phyloP scores from a whole-genome alignment of 495 filamentous ascomycete genomes.

The Penicillium lagena region DNA sequence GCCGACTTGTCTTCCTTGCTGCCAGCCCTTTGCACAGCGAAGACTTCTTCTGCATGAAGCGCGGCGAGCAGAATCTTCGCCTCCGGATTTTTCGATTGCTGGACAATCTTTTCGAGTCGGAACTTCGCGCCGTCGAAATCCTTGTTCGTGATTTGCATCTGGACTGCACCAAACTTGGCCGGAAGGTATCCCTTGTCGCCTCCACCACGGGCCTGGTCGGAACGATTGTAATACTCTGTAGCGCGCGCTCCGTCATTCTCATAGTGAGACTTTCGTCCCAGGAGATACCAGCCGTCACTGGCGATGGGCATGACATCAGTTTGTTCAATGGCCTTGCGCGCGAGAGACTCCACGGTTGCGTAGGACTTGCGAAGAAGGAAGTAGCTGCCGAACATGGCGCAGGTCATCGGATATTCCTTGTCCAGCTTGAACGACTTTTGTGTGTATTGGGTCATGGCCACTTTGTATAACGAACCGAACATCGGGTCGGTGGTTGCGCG shows the following conservation, averaged over 20 bases:
- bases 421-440: slow-evolving; percentile 94
- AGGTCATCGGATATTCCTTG: slow-evolving; percentile 85
- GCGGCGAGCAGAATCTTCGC: slow-evolving; percentile 86
- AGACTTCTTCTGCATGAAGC: slow-evolving; percentile 89
- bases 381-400: slow-evolving; percentile 80
- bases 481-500: slow-evolving; percentile 69
- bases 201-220: slow-evolving; percentile 84
- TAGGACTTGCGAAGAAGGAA: slow-evolving; percentile 75
- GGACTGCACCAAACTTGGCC: slow-evolving; percentile 86
- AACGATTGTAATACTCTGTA: slow-evolving; percentile 73
- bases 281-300: slow-evolving; percentile 92
- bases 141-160: slow-evolving; percentile 75
- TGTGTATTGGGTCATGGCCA: slow-evolving; percentile 89
- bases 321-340: slow-evolving; percentile 87
- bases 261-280: slow-evolving; percentile 84
- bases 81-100: slow-evolving; percentile 78
- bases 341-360: slow-evolving; percentile 72
- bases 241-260: slow-evolving; percentile 60
- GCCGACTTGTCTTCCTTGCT: slow-evolving; percentile 80
- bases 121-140: slow-evolving; percentile 91
- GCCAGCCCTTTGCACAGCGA: slow-evolving; percentile 62
- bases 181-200: slow-evolving; percentile 82
- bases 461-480: slow-evolving; percentile 78
- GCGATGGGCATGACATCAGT: slow-evolving; percentile 94
- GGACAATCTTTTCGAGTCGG: slow-evolving; percentile 85